Evolutionary conservation across 2,329 filamentous ascomycete genomes (phyloP), one percentile per base, ranked within the genome.

Genomic region (Scopulariopsis brevicaulis): DNA sequence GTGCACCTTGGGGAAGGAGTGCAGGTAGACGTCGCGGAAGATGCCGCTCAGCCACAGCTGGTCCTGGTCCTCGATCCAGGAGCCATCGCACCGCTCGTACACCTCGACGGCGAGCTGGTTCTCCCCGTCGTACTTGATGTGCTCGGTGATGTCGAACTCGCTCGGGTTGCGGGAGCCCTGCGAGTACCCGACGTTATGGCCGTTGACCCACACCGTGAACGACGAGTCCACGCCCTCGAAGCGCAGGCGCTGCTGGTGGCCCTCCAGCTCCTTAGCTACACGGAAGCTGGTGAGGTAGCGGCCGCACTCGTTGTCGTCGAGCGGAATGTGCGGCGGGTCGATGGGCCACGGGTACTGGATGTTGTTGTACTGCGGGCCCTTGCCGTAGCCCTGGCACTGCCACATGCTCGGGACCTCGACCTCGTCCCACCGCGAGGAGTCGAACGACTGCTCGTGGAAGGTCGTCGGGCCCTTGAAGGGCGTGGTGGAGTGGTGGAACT

Each of bases 221-320:
- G 86, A 82, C 52, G 84, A 81, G 65, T 90, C 87, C 0, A 90
- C 86, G 0, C 87, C 87, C 63, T 90, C 87, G 59, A 90, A 90
- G 4, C 86, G 75, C 4, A 91, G 70, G n/a, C 86, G 74, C 62
- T 87, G 83, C 62, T 87, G 83, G 28, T 76, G 69, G 4, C 70
- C 71, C n/a, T 72, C 70, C 54, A 74, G 78, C 7, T 73, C 64
- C 3, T 73, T 63, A 0, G 76, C 76, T 0, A 86, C 73, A 0
- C 68, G 65, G 66, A 89, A 88, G 8, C 69, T 71, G 1, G 75
- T 80, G 51, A 82, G 68, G 63, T 89, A 89, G 1, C 80, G 80
- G 1, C 86, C 86, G 48, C 76, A 79, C 48, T 84, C 85, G 57
- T 86, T 84, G 40, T 87, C 84, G 20, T 86, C 77, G 1, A 78